phyloP scores from a whole-genome alignment of 805 yeast genomes.

The Starmerella stigmatis region DNA sequence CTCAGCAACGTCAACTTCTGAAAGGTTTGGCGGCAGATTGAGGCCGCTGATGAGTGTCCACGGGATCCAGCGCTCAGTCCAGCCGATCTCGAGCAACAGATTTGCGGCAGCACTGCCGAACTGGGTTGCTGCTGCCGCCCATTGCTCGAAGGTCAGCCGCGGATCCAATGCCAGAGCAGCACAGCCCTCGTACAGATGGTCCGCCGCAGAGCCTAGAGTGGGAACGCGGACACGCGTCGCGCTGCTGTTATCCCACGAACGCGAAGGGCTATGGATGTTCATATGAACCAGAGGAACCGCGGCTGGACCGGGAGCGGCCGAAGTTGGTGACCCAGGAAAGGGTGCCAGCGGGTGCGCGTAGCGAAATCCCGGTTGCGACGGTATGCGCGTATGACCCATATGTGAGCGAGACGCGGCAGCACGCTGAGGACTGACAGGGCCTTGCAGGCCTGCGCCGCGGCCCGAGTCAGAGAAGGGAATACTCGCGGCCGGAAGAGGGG shows the following conservation, averaged over 20 bases:
- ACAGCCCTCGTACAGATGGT: neutral
- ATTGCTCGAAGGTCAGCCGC: conserved; percentile 4
- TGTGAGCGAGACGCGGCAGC: neutral
- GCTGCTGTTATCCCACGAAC: conserved; percentile 19
- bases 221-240: neutral
- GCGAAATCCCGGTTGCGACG: neutral
- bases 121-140: conserved; percentile 10
- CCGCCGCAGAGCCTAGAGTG: neutral
- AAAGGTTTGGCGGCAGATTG: neutral
- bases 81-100: conserved; percentile 12
- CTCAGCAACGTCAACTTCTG: neutral
- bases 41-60: neutral
- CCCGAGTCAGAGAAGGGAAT: neutral
- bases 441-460: neutral
- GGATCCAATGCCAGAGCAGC: neutral
- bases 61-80: conserved; percentile 11
- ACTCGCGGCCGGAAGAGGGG: neutral
- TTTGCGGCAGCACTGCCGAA: conserved; percentile 3
- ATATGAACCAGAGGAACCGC: neutral
- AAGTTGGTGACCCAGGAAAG: neutral
- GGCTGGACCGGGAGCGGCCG: neutral
- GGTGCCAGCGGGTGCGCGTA: neutral
- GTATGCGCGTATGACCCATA: neutral
- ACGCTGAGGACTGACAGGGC: neutral
- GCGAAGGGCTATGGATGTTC: conserved; percentile 2